Evolutionary conservation across 345 rosid genomes (phyloP).

Genomic region (Eucalyptus sideroxylon): DNA sequence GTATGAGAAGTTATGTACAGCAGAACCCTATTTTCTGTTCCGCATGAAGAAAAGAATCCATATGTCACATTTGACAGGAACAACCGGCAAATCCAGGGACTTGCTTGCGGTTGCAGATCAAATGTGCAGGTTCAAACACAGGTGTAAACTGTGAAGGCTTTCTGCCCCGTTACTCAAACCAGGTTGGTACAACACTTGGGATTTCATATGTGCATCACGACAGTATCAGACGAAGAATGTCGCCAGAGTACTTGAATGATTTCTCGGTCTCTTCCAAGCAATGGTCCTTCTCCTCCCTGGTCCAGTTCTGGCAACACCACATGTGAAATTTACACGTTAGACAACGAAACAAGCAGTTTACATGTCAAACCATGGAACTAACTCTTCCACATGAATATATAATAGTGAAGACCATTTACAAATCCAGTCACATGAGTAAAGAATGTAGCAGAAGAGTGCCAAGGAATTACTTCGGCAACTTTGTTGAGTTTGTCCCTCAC

Average conservation of each 20-base stretch:
- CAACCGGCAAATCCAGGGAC: not conserved
- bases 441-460: not conserved
- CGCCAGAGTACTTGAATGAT: conserved; percentile 86
- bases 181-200: not conserved
- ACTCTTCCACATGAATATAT: not conserved
- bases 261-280: conserved; percentile 95
- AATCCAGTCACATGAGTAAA: not conserved
- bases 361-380: not conserved
- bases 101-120: not conserved
- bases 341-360: not conserved
- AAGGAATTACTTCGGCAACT: conserved; percentile 56
- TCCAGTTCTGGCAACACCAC: conserved; percentile 48
- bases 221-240: conserved; percentile 78
- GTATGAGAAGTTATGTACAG: not conserved
- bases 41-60: not conserved
- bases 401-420: not conserved
- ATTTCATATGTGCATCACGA: not conserved
- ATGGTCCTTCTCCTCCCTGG: conserved; percentile 57
- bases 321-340: not conserved
- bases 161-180: not conserved
- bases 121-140: not conserved
- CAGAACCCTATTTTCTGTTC: not conserved
- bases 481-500: conserved; percentile 81
- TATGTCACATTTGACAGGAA: not conserved
- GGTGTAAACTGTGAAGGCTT: not conserved